phyloP scores from a whole-genome alignment of 2,329 filamentous ascomycete species.

The Neofusicoccum sp. region DNA sequence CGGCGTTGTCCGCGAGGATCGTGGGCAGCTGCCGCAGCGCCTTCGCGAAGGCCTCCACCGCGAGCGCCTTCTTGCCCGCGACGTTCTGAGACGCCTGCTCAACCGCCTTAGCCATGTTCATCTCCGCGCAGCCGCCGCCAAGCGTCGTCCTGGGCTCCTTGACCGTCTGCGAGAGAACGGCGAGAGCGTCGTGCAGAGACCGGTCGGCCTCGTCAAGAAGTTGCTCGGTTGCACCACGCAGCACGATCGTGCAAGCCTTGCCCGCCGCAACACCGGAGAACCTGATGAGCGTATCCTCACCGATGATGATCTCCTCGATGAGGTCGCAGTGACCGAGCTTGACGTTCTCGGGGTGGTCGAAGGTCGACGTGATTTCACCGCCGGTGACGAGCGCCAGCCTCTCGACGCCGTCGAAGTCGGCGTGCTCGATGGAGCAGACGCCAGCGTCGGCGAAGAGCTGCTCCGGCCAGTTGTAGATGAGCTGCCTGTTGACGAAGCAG shows the following conservation, averaged over 20 bases:
- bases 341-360: slow-evolving; percentile 96
- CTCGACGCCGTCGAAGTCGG: slow-evolving; percentile 98
- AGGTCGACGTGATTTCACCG: slow-evolving; percentile 95
- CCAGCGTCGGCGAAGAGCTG: slow-evolving; percentile 97
- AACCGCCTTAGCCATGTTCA: slow-evolving; percentile 98
- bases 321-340: slow-evolving; percentile 93
- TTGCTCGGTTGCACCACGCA: slow-evolving; percentile 95
- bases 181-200: slow-evolving; percentile 92
- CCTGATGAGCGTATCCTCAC: slow-evolving; percentile 95
- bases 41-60: slow-evolving; percentile 84
- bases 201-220: slow-evolving; percentile 96
- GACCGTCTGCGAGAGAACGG: slow-evolving; percentile 94
- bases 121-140: slow-evolving; percentile 94
- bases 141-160: slow-evolving; percentile 92
- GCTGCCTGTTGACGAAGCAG: slow-evolving; percentile 98
- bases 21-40: slow-evolving; percentile 93
- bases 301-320: slow-evolving; percentile 98
- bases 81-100: slow-evolving; percentile 91
- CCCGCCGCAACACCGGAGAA: slow-evolving; percentile 96
- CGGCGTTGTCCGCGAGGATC: slow-evolving; percentile 95
- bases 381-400: slow-evolving; percentile 92
- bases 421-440: slow-evolving; percentile 98
- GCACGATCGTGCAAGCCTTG: slow-evolving; percentile 92
- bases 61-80: slow-evolving; percentile 94
- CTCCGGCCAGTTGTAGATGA: slow-evolving; percentile 99